Evolutionary conservation across 805 yeast species (phyloP), one percentile per base, ranked within the genome.

Genomic region (Debaryomyces hansenii): DNA sequence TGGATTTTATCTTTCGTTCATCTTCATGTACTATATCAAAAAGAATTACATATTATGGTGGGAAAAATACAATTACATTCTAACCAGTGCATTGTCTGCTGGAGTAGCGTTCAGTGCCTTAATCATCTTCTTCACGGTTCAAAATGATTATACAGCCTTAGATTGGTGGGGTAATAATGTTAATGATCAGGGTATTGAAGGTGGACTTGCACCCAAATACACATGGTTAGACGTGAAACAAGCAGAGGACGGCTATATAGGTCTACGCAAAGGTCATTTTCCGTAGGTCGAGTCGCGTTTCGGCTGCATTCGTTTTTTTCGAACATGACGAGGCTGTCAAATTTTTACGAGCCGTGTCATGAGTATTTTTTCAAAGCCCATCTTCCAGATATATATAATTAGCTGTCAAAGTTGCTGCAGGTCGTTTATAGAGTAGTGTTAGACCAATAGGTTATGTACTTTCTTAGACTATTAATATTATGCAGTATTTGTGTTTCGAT

Each of bases 11-110:
- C 47, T 79, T 35, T 85, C 87, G 4, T 74, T 74, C 51, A 42
- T 72, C 4, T 85, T 84, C 67, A 82, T 81, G 68, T 81, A 74
- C 63, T 71, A 72, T 55, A 64, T 82, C 54, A 75, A 78, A 53
- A 66, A 70, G 48, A 66, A 71, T 54, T 77, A 77, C 60, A 58
- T 74, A 40, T 61, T 71, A 18, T 77, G 86, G 87, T 85, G 87
- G 90, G 83, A 84, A 35, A 85, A 84, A 62, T 85, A 85, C 62
- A 84, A 84, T 60, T 84, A 83, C 58, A 73, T 84, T 18, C 62
- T 84, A 42, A 70, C 83, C 20, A 77, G 84, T 42, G 85, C 80
- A 1, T 64, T 83, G 21, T 64, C 75, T 7, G 80, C 86, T 0
- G 88, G 87, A n/a, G 77, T 82, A 15, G 87, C 87, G 2, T 73